Base-by-base conservation (phyloP, 2,329 filamentous ascomycete genomes). In the Sporothrix pseudoabietina region DNA sequence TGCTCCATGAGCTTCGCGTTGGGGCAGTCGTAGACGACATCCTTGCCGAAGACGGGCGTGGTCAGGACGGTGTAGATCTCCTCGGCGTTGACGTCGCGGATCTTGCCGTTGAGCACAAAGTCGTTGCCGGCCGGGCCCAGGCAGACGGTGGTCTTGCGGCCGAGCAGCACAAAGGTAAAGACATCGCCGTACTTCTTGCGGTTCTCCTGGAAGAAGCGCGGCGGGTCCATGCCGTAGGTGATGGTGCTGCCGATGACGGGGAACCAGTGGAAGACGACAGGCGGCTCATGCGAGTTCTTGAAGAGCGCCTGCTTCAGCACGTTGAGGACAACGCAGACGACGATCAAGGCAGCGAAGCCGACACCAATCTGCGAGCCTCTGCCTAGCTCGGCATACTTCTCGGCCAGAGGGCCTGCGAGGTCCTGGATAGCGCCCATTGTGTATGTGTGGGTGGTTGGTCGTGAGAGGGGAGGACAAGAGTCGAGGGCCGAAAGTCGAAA, bases 201-300 rank as follows among this genome's bases (percentile, higher is more conserved):
- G 83, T 88, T 88, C 80, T 86, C 90, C 88, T 78, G 86, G 85
- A 98, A 97, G 87, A 98, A 98, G 70, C 85, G 86, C 79, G 93
- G 94, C 19, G 95, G 95, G 79, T 98, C 94, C 83, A 98, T 98
- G 82, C 95, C 95, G 84, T 98, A 99, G 61, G 89, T 92, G 78
- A 98, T 86, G 74, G 96, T 98, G 85, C 91, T 98, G 76, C 95
- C 95, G 79, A 99, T 87, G 77, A 97, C 83, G 74, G 92, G 93
- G 79, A 95, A 87, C 88, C 89, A 92, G 82, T 94, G 91, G 82
- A 94, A 95, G 75, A 95, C 92, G 73, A 94, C 78, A 0, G 92
- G 92, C 41, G 92, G 92, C 81, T 94, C 92, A 80, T 94, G 92
- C 70, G 91, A 88, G 78, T 94, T 95, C 84, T 89, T 92, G 84